A percentile compares a stretch with the other conserved stretches of the same genome.
Conservation (phyloP, 2,329 filamentous ascomycete genomes). For the Amphichorda felina region DNA sequence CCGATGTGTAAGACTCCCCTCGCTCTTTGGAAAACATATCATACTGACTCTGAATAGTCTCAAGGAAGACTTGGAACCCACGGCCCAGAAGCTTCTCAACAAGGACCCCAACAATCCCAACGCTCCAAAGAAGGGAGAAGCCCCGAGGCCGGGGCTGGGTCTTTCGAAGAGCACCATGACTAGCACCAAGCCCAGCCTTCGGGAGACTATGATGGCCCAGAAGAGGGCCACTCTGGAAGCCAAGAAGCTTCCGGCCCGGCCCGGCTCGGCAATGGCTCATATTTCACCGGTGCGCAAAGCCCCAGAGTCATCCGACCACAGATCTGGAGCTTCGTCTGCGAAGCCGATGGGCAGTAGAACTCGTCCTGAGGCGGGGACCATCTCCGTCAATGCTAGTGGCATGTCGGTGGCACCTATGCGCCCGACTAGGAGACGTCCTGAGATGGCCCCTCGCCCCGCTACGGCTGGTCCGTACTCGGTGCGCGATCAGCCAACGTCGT, state of each 20-base stretch:
- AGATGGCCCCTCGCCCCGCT: slow-evolving; percentile 45
- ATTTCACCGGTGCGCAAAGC: slow-evolving; percentile 39
- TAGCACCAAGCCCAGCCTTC: slow-evolving; percentile 52
- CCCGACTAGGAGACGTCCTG: slow-evolving; percentile 44
- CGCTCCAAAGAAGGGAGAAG: slow-evolving; percentile 41
- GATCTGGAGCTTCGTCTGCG: slow-evolving; percentile 17
- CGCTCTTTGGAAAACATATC: slow-evolving; percentile 1
- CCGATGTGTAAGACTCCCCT: slow-evolving; percentile 49
- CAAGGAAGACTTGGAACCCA: slow-evolving; percentile 64
- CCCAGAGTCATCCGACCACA: slow-evolving; percentile 15
- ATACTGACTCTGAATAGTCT: slow-evolving; percentile 40
- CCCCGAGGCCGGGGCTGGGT: slow-evolving; percentile 43
- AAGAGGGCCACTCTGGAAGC: slow-evolving; percentile 48
- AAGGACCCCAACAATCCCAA: slow-evolving; percentile 79
- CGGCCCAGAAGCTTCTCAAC: slow-evolving; percentile 67
- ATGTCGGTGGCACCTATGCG: slow-evolving; percentile 54
- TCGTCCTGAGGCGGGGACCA: slow-evolving; percentile 26
- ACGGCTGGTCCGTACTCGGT: slow-evolving; percentile 56
- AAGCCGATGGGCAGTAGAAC: slow-evolving; percentile 24
- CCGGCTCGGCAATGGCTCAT: slow-evolving; percentile 52
- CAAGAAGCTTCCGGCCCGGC: slow-evolving; percentile 42
- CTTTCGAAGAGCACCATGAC: slow-evolving; percentile 52
- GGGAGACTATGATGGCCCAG: slow-evolving; percentile 75
- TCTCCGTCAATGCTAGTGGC: slow-evolving; percentile 37
- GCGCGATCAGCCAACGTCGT: slow-evolving; percentile 28